phyloP scores from a whole-genome alignment of 2,329 filamentous ascomycete species.

The Remersonia thermophila region DNA sequence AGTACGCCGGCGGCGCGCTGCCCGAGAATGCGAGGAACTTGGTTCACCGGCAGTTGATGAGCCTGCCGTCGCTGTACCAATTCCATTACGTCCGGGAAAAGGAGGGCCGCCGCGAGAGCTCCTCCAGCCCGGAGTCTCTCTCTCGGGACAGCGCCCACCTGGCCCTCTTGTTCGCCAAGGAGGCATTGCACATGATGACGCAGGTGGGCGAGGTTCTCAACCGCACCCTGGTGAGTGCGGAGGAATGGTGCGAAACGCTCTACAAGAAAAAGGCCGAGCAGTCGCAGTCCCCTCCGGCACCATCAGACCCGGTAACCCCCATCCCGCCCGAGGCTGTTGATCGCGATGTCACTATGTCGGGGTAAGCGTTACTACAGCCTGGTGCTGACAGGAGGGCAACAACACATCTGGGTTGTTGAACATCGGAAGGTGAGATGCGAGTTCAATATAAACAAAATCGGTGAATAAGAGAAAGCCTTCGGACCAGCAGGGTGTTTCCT shows the following conservation, averaged over 20 bases:
- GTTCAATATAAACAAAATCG: too few relatives aligned
- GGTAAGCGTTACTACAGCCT: background rate
- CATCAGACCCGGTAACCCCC: background rate
- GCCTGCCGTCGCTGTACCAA: conserved; percentile 71
- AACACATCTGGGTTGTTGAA: too few relatives aligned
- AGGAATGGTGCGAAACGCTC: conserved; percentile 77
- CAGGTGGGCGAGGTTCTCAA: conserved; percentile 83
- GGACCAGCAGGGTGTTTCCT: too few relatives aligned
- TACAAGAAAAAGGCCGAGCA: conserved; percentile 33
- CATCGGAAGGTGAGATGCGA: too few relatives aligned
- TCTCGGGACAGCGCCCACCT: conserved; percentile 53
- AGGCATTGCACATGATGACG: conserved; percentile 86
- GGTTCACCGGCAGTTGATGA: conserved; percentile 73
- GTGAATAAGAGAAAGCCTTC: too few relatives aligned
- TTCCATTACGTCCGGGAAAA: conserved; percentile 42
- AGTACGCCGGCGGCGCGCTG: conserved; percentile 80
- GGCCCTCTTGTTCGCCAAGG: conserved; percentile 74
- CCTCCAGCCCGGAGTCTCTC: conserved; percentile 30
- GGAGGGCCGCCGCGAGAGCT: conserved; percentile 19
- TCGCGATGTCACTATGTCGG: conserved; percentile 8
- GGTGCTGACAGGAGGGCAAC: background rate
- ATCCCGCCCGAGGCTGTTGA: background rate
- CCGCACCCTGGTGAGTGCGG: conserved; percentile 79
- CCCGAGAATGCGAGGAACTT: conserved; percentile 78
- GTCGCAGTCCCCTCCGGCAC: conserved; percentile 2